phyloP scores from a whole-genome alignment of 768 basidiomycete species.

The Mycena polygramma region DNA sequence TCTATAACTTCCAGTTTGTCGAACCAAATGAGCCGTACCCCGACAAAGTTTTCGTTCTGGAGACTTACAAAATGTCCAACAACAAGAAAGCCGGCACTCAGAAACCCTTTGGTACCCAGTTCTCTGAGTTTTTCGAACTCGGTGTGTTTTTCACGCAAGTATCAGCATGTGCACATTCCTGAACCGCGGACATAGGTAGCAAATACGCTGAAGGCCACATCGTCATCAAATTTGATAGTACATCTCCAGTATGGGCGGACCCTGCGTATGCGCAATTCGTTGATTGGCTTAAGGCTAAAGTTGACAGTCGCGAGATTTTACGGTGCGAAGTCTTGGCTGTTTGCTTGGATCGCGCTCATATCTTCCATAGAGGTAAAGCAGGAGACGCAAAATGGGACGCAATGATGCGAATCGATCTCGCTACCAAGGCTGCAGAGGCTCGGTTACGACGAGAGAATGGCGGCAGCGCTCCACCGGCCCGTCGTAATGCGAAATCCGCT shows the following conservation, averaged over 20 bases:
- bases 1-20: conserved; percentile 6
- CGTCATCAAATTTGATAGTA: conserved; percentile 37
- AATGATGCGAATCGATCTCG: conserved; percentile 3
- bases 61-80: conserved; percentile 24
- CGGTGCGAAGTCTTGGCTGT: conserved; percentile 2
- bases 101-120: conserved; percentile 17
- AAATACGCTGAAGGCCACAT: conserved; percentile 36
- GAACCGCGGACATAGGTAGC: conserved; percentile 25
- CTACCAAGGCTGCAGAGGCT: not conserved
- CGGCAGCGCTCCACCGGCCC: too few relatives aligned
- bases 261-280: conserved; percentile 23
- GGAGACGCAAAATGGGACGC: conserved; percentile 16
- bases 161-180: not conserved
- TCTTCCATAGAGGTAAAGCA: conserved; percentile 6
- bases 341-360: not conserved
- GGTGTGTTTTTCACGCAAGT: conserved; percentile 11
- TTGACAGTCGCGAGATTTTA: not conserved
- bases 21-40: not conserved
- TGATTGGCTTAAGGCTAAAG: conserved; percentile 13
- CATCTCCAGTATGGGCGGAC: conserved; percentile 29
- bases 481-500: too few relatives aligned
- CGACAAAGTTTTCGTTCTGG: conserved; percentile 22
- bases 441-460: conserved; percentile 10
- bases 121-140: conserved; percentile 13
- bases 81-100: not conserved